These are phyloP conservation scores for Ophioceras dolichostomum DNA, from an alignment of 2,329 filamentous ascomycete species.

Conservation along the genomic window DNA sequence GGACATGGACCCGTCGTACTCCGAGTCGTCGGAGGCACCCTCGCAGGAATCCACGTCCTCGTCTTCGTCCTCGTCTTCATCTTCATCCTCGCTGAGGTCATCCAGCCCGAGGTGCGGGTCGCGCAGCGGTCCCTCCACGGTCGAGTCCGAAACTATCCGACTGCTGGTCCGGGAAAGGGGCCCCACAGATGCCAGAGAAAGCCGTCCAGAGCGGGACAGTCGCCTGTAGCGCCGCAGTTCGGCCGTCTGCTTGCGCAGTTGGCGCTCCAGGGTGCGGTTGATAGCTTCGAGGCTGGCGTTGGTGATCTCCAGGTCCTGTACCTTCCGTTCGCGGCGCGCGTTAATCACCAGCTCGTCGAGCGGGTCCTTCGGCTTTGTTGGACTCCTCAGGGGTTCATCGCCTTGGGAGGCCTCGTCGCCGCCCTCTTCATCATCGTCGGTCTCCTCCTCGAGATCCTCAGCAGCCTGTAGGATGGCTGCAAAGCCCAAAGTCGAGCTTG, in stretches of 20 bases:
- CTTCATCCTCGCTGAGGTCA: slow-evolving; percentile 36
- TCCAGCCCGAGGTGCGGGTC: slow-evolving; percentile 32
- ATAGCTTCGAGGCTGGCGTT: slow-evolving; percentile 93
- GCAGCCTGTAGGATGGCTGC: slow-evolving; percentile 43
- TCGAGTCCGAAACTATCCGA: slow-evolving; percentile 29
- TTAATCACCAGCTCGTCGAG: slow-evolving; percentile 73
- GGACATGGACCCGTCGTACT: slow-evolving; percentile 16
- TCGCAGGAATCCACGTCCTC: slow-evolving; percentile 28
- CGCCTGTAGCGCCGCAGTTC: slow-evolving; percentile 78
- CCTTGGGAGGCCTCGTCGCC: slow-evolving; percentile 16
- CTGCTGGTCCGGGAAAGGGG: too few species aligned
- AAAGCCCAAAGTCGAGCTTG: slow-evolving; percentile 21
- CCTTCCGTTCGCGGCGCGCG: slow-evolving; percentile 83
- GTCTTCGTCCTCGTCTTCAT: slow-evolving; percentile 24
- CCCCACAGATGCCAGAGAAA: slow-evolving; percentile 48
- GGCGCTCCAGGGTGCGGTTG: slow-evolving; percentile 82
- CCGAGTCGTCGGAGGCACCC: slow-evolving; percentile 38
- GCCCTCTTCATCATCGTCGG: slow-evolving; percentile 15
- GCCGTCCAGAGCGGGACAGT: slow-evolving; percentile 67
- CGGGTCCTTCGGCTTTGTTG: slow-evolving; percentile 41
- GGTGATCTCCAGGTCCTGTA: slow-evolving; percentile 90
- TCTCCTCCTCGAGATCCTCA: slow-evolving; percentile 29
- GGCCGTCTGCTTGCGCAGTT: slow-evolving; percentile 80
- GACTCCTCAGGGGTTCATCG: slow-evolving; percentile 40
- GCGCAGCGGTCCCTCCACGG: slow-evolving; percentile 24